Evolutionary conservation across 352 stramenopile species (phyloP), one percentile per base, ranked within the genome.

Genomic region (Pythium angustatum): DNA sequence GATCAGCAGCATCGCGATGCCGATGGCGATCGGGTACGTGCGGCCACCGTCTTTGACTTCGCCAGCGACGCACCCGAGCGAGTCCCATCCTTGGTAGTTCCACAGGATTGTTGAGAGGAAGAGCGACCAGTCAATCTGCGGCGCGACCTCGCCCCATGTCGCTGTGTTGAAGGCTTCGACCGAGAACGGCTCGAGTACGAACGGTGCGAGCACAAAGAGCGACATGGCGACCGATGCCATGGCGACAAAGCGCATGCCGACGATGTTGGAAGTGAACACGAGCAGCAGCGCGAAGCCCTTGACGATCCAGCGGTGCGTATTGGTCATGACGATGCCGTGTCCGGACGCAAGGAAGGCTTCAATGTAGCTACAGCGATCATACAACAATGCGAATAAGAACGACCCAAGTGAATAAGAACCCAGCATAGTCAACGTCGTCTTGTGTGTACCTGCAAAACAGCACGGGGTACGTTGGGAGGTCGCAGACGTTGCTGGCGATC

Each of bases 61-160:
- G 0, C 86, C 86, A 22, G 86, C 86, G n/a, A 95, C 81, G 26
- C 86, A 95, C 0, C 86, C 86, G 19, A 95, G 75, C 33, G 82
- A 92, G 70, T 95, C 86, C 84, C 84, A 95, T 77, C 86, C 86
- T 81, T 95, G 86, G 51, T 92, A 92, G 62, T 92, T 93, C 86
- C 86, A 95, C 12, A 95, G 64, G 59, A 93, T 92, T 1, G 85
- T 93, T 4, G 83, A 92, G 28, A 93, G 75, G 64, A 95, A 95
- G n/a, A 92, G 52, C 24, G 83, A 91, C 86, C 86, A 93, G 67
- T 93, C 75, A 59, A 93, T 91, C 12, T 79, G 28, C 14, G 82
- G 81, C 17, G 84, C 78, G 8, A 88, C 77, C 33, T 74, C 81
- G 15, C 81, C 81, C 86, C 84, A 93, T 21, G 80, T 91, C 3